These are phyloP conservation scores for Ramaria rubella DNA, from an alignment of 768 basidiomycete genomes.

Conservation along the genomic window DNA sequence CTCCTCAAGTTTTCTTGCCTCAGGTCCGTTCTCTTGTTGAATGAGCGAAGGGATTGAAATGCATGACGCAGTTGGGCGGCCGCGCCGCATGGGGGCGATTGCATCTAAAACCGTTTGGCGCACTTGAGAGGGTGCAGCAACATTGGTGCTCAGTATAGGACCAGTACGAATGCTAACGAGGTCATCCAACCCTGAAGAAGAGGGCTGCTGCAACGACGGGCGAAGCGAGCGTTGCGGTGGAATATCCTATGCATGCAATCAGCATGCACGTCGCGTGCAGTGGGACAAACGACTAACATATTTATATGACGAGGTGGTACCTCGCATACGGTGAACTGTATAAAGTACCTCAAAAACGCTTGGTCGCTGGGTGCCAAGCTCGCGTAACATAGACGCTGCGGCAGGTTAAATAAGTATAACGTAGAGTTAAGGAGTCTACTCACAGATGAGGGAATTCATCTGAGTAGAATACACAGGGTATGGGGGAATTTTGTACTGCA, in stretches of 20 bases:
- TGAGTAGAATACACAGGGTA: constrained; percentile 82
- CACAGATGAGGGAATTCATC: constrained; percentile 80
- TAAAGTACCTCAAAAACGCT: constrained; percentile 80
- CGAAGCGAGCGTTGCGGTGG: constrained; percentile 12
- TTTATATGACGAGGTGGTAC: constrained; percentile 73
- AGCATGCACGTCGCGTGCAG: constrained; percentile 2
- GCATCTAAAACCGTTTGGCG: constrained; percentile 75
- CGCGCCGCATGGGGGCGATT: constrained; percentile 72
- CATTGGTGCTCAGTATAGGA: constrained; percentile 5
- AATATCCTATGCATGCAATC: constrained; percentile 10
- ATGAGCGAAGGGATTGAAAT: constrained; percentile 27
- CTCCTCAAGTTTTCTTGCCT: constrained; percentile 41
- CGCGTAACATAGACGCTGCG: constrained; percentile 85
- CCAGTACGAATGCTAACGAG: constrained; percentile 33
- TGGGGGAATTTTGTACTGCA: constrained; percentile 86
- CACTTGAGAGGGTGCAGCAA: constrained; percentile 42
- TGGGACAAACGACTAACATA: constrained; percentile 38
- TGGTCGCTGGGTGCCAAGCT: constrained; percentile 82
- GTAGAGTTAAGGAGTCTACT: constrained; percentile 18
- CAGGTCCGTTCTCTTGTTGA: constrained; percentile 37
- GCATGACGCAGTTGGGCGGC: constrained; percentile 43
- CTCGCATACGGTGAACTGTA: constrained; percentile 79
- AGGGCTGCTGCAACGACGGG: constrained; percentile 8
- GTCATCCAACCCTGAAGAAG: constrained; percentile 24
- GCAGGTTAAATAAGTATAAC: constrained; percentile 6